A percentile compares a stretch with the other conserved stretches of the same genome.
phyloP scores from a whole-genome alignment of 192 early-diverging fungal genomes.

The Physocladia obscura region DNA sequence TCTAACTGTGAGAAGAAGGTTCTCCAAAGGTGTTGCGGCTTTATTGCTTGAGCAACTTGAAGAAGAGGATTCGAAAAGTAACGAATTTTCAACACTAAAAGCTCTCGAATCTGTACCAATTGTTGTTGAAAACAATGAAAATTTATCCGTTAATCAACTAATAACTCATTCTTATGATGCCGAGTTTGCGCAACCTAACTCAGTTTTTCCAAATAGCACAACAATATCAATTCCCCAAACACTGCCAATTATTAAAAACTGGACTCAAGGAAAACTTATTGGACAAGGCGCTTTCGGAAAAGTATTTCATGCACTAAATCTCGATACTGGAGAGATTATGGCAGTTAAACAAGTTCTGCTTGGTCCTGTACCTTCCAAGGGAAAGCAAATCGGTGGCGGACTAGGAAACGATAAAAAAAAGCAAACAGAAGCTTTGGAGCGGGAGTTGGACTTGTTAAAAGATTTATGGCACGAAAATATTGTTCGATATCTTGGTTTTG shows the following conservation, averaged over 20 bases:
- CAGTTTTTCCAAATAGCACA: not conserved
- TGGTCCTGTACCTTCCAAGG: not conserved
- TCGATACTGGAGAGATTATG: conserved; percentile 87
- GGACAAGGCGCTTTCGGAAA: conserved; percentile 95
- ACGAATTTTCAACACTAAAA: not conserved
- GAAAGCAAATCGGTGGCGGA: not conserved
- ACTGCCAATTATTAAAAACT: conserved; percentile 53
- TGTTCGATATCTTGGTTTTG: conserved; percentile 78
- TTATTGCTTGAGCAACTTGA: not conserved
- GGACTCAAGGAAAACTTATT: conserved; percentile 88
- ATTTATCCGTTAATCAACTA: too few relatives aligned
- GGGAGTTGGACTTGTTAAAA: conserved; percentile 81
- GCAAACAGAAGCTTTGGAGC: conserved; percentile 71
- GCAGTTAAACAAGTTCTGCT: conserved; percentile 92
- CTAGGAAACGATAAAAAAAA: conserved; percentile 26
- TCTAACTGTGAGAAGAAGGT: not conserved
- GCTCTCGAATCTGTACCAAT: not conserved
- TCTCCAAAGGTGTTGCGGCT: conserved; percentile 1
- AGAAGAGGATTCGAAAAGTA: not conserved
- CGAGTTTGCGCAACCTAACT: not conserved
- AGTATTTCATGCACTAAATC: conserved; percentile 89
- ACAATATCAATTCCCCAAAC: not conserved
- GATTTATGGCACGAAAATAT: conserved; percentile 83
- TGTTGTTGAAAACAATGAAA: not conserved
- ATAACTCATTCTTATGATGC: not conserved